Percentiles rank a stretch among this genome's conserved stretches.
phyloP scores from a whole-genome alignment of 768 basidiomycete species.

The Panaeolus papilionaceus region DNA sequence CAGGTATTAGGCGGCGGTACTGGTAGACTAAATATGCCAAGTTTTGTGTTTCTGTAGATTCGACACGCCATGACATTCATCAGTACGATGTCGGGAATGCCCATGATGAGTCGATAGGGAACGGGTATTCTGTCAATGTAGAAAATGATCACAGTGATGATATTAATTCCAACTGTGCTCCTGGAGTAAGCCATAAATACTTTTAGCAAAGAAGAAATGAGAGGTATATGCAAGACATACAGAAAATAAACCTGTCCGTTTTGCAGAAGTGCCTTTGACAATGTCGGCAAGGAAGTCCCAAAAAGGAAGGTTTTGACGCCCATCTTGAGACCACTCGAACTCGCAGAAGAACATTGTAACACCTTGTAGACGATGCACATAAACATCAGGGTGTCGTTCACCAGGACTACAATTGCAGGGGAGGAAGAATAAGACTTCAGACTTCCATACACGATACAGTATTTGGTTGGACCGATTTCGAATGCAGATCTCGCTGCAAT shows the following conservation, averaged over 20 bases:
- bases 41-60: constrained; percentile 24
- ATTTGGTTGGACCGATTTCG: constrained; percentile 21
- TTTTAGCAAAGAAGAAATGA: background rate
- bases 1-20: background rate
- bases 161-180: constrained; percentile 21
- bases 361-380: constrained; percentile 38
- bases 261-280: constrained; percentile 32
- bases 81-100: constrained; percentile 20
- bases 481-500: constrained; percentile 1
- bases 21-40: constrained; percentile 16
- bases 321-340: background rate
- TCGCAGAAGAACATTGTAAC: constrained; percentile 14
- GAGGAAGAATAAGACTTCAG: constrained; percentile 23
- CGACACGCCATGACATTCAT: constrained; percentile 27
- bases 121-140: constrained; percentile 17
- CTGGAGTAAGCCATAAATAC: constrained; percentile 10
- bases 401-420: constrained; percentile 25
- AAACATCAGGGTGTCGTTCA: constrained; percentile 37
- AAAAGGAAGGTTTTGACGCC: constrained; percentile 22
- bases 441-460: constrained; percentile 20
- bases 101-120: constrained; percentile 20
- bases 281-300: constrained; percentile 29
- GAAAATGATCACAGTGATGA: constrained; percentile 17
- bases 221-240: constrained; percentile 25
- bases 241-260: constrained; percentile 40